Evolutionary conservation across 495 filamentous ascomycete species (phyloP).

Genomic region (Xylaria castorea): DNA sequence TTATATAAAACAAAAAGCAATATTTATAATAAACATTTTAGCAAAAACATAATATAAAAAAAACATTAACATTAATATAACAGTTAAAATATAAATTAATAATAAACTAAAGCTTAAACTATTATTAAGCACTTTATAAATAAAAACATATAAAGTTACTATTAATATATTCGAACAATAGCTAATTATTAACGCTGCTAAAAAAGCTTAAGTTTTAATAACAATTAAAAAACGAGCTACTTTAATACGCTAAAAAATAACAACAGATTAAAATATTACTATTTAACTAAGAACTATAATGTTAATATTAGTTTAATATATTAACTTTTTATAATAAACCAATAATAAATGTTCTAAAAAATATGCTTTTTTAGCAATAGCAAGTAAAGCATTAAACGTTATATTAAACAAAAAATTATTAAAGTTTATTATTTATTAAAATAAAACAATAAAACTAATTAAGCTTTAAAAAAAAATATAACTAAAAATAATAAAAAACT

Average conservation of each 20-base stretch:
- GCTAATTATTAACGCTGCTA: not conserved
- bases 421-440: not conserved
- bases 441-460: not conserved
- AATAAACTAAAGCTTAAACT: not conserved
- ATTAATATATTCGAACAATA: not conserved
- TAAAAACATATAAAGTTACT: not conserved
- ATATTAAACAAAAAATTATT: not conserved
- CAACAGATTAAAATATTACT: not conserved
- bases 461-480: not conserved
- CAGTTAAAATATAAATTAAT: not conserved
- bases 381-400: not conserved
- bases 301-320: not conserved
- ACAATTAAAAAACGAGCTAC: not conserved
- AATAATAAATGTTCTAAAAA: not conserved
- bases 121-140: not conserved
- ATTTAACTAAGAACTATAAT: not conserved
- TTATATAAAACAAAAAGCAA: not conserved
- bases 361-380: not conserved
- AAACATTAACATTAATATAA: not conserved
- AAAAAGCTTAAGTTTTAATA: not conserved
- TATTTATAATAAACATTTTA: not conserved
- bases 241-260: not conserved
- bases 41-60: not conserved
- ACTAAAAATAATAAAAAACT: not conserved
- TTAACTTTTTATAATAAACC: not conserved